These are phyloP conservation scores for Syzygium jambos DNA, from an alignment of 345 rosid species.

Conservation along the genomic window DNA sequence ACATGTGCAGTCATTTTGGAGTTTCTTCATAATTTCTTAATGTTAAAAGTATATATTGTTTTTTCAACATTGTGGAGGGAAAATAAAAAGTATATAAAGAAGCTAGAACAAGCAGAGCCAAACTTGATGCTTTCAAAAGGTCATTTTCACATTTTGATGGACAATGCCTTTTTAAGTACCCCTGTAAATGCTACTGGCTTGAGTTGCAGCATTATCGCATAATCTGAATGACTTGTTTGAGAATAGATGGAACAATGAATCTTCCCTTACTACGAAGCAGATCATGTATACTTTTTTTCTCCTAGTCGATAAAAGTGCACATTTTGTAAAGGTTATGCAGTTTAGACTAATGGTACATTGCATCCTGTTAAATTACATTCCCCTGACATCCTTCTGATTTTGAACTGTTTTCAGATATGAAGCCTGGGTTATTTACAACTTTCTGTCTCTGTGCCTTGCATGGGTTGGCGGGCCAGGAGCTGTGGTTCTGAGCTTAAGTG, in stretches of 20 bases:
- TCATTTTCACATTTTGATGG: not conserved
- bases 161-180: not conserved
- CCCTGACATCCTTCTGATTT: not conserved
- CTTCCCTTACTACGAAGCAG: not conserved
- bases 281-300: not conserved
- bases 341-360: not conserved
- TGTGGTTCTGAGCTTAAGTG: slow-evolving; percentile 84
- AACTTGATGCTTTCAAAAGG: not conserved
- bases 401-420: slow-evolving; percentile 60
- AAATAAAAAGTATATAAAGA: not conserved
- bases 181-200: not conserved
- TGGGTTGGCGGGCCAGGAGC: slow-evolving; percentile 99
- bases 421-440: slow-evolving; percentile 98
- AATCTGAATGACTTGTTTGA: not conserved
- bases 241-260: not conserved
- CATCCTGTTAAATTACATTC: not conserved
- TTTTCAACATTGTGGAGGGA: not conserved
- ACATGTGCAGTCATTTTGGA: not conserved
- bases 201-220: not conserved
- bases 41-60: not conserved
- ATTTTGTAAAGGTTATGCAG: not conserved
- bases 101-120: not conserved
- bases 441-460: slow-evolving; percentile 82
- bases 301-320: not conserved
- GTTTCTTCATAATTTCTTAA: not conserved